Conservation (phyloP, 2,329 filamentous ascomycete species). For the Scolecobasidium constrictum region DNA sequence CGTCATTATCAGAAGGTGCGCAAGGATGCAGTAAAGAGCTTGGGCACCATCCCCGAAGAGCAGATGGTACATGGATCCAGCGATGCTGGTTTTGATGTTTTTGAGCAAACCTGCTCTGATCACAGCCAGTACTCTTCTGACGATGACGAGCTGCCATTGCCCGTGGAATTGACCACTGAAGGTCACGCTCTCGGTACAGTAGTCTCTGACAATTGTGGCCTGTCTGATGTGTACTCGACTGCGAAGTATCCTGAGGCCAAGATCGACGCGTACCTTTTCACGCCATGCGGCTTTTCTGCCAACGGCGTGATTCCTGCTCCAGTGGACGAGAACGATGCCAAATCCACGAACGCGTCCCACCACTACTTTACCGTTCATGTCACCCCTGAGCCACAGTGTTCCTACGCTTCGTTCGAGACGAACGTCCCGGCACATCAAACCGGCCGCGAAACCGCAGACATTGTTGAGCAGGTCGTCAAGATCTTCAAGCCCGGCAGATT, state of each 20-base stretch:
- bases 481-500: constrained; percentile 99
- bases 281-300: constrained; percentile 91
- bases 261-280: constrained; percentile 93
- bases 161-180: constrained; percentile 75
- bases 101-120: constrained; percentile 61
- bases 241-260: constrained; percentile 83
- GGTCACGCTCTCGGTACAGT: constrained; percentile 88
- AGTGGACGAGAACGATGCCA: constrained; percentile 33
- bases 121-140: constrained; percentile 48
- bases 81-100: constrained; percentile 64
- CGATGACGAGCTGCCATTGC: constrained; percentile 45
- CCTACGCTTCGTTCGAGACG: constrained; percentile 96
- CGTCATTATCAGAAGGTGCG: constrained; percentile 60
- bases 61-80: constrained; percentile 21
- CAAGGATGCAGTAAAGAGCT: constrained; percentile 46
- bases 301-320: constrained; percentile 88
- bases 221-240: constrained; percentile 79
- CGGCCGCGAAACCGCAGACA: constrained; percentile 77
- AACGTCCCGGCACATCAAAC: constrained; percentile 87
- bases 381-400: constrained; percentile 92
- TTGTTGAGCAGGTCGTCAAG: constrained; percentile 84
- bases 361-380: constrained; percentile 99
- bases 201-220: constrained; percentile 79
- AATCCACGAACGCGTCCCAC: constrained; percentile 22
- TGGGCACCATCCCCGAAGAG: constrained; percentile 48